Conservation (phyloP, 345 rosid genomes). For the Pseudoturritis turrita region DNA sequence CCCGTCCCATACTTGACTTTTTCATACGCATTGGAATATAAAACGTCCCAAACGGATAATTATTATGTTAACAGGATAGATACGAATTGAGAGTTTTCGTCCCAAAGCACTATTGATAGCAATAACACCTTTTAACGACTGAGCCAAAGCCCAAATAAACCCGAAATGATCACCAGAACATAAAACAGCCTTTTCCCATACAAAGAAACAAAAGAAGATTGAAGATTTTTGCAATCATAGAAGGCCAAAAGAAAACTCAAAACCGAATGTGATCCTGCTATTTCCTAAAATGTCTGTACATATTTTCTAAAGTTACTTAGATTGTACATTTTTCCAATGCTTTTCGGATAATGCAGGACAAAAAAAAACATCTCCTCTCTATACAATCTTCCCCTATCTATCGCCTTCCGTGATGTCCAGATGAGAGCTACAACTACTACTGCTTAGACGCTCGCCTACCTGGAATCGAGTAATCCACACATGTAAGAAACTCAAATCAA, state of each 20-base stretch:
- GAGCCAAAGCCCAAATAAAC: too few relatives aligned
- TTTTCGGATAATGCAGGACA: constrained; percentile 6
- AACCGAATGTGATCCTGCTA: constrained; percentile 2
- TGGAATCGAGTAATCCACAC: neutral
- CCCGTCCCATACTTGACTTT: too few relatives aligned
- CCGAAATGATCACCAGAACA: neutral
- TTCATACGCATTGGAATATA: too few relatives aligned
- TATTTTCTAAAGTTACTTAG: constrained; percentile 3
- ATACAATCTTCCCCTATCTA: constrained; percentile 24
- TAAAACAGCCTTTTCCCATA: neutral
- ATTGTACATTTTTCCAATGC: constrained; percentile 5
- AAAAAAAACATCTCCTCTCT: constrained; percentile 11
- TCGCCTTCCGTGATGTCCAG: neutral
- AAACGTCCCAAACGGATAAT: too few relatives aligned
- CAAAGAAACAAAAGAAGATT: neutral
- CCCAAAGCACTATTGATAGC: too few relatives aligned
- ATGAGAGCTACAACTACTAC: constrained; percentile 14
- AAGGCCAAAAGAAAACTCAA: neutral
- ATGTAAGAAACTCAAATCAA: neutral
- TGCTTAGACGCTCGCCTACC: constrained; percentile 21
- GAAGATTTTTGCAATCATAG: neutral
- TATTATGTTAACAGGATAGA: too few relatives aligned
- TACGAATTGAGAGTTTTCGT: too few relatives aligned
- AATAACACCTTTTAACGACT: too few relatives aligned
- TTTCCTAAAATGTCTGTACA: constrained; percentile 23